Evolutionary conservation across 495 filamentous ascomycete species (phyloP), one percentile per base, ranked within the genome.

Genomic region (Aspergillus taichungensis): DNA sequence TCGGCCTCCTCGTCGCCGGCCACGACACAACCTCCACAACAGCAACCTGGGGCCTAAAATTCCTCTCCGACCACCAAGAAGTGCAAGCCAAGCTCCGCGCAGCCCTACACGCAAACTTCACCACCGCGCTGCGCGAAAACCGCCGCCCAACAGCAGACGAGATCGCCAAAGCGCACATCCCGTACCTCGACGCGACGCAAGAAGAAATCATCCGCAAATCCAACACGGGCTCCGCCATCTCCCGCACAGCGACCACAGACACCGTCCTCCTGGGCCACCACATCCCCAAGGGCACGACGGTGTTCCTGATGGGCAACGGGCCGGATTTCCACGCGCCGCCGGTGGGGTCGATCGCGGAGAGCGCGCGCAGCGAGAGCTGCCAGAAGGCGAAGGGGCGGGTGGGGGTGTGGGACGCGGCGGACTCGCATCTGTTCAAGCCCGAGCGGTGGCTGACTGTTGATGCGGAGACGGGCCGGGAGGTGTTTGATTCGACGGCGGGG

Each of bases 151-250:
- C 24, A 3, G 7, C 24, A 0, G 10, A n/a, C 6, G 54, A 63
- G 10, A 57, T 71, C n/a, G 37, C 59, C 12, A 46, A 41, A 9
- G 51, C 56, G 5, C 36, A 53, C 3, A 37, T 64, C 12, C 66
- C 61, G 0, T 72, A 66, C 42, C 50, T 72, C 6, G 59, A 69
- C 28, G 68, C 64, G 5, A 47, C 59, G 2, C 42, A 66, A n/a
- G 66, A 69, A 34, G 68, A 72, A 37, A 55, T 48, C 6, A 37
- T 66, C 1, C 68, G 68, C 18, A 24, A 24, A 24, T 24, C 18
- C 8, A 34, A 34, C 3, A 52, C 50, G 0, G 50, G 55, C 12
- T 14, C 51, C 3, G 18, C 43, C 2, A 39, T 56, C 6, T 28
- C 36, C 4, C 64, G 68, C 6, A 39, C 51, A n/a, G 51, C 63